Evolutionary conservation across 2,329 filamentous ascomycete genomes (phyloP).

Genomic region (Tympanopsis confertula): DNA sequence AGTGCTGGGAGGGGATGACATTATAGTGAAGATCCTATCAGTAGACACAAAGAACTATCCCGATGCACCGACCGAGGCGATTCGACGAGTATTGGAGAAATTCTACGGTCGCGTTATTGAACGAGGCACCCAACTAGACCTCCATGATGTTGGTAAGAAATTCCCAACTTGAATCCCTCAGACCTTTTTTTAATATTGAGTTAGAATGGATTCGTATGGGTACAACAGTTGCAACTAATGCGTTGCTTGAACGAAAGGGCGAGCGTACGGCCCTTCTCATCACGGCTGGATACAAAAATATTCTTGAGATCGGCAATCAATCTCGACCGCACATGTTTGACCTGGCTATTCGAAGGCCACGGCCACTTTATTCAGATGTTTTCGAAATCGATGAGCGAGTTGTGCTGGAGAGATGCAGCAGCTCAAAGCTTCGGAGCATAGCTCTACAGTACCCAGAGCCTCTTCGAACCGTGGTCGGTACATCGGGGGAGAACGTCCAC

Average conservation of each 20-base stretch:
- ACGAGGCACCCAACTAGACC: slow-evolving; percentile 16
- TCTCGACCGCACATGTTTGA: slow-evolving; percentile 17
- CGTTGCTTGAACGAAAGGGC: slow-evolving; percentile 53
- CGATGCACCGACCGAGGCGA: slow-evolving; percentile 62
- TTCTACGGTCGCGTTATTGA: slow-evolving; percentile 48
- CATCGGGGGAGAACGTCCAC: neutral
- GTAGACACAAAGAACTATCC: slow-evolving; percentile 62
- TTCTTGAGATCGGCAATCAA: slow-evolving; percentile 42
- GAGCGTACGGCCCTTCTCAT: slow-evolving; percentile 54
- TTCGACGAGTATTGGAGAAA: slow-evolving; percentile 51
- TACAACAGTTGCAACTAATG: slow-evolving; percentile 59
- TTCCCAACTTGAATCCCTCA: slow-evolving; percentile 33
- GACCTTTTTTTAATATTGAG: neutral
- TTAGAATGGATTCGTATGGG: slow-evolving; percentile 40
- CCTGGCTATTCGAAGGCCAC: slow-evolving; percentile 6
- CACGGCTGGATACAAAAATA: slow-evolving; percentile 56
- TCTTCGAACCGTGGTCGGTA: neutral
- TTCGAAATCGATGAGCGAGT: slow-evolving; percentile 7
- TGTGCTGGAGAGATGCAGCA: too few species aligned
- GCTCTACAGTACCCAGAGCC: neutral
- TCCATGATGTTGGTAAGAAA: slow-evolving; percentile 15
- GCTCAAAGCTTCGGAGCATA: neutral
- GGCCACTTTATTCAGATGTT: slow-evolving; percentile 5
- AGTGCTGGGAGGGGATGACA: slow-evolving; percentile 53
- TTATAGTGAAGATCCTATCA: slow-evolving; percentile 65